Evolutionary conservation across 768 basidiomycete genomes (phyloP).

Genomic region (Leccinum longicurvipes): DNA sequence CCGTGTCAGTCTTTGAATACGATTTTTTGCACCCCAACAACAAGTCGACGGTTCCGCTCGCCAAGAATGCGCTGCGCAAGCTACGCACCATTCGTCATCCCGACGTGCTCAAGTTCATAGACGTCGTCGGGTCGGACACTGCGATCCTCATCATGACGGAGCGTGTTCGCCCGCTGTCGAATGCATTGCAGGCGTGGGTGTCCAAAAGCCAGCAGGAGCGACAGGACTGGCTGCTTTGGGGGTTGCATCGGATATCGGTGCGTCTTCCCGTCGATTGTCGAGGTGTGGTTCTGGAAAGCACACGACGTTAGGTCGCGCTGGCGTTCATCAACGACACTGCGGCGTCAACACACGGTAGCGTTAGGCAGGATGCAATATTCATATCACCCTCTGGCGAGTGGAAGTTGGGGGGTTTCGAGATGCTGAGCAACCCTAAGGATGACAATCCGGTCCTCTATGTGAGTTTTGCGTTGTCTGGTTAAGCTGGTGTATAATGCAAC

Average conservation of each 20-base stretch:
- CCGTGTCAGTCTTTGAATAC: constrained; percentile 90
- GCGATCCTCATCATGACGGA: constrained; percentile 93
- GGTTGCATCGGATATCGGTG: constrained; percentile 85
- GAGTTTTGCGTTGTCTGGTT: constrained; percentile 28
- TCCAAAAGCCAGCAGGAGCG: constrained; percentile 58
- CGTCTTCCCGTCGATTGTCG: constrained; percentile 14
- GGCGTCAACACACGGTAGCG: constrained; percentile 78
- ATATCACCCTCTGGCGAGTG: constrained; percentile 94
- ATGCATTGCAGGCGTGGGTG: constrained; percentile 59
- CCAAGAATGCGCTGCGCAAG: constrained; percentile 87
- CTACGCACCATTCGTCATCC: constrained; percentile 91
- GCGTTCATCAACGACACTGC: constrained; percentile 87
- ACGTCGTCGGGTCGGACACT: constrained; percentile 85
- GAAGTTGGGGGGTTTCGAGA: constrained; percentile 94
- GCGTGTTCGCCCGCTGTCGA: constrained; percentile 73
- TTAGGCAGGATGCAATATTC: constrained; percentile 76
- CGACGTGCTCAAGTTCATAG: constrained; percentile 93
- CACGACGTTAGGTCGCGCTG: constrained; percentile 65
- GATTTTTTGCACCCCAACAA: constrained; percentile 63
- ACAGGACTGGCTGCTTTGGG: constrained; percentile 94
- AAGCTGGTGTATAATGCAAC: constrained; percentile 11
- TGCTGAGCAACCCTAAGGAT: constrained; percentile 81
- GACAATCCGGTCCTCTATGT: constrained; percentile 79
- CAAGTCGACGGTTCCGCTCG: constrained; percentile 66
- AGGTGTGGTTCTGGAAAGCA: not conserved